Evolutionary conservation across 2,329 filamentous ascomycete species (phyloP).

Genomic region (Teratosphaeria gauchensis): DNA sequence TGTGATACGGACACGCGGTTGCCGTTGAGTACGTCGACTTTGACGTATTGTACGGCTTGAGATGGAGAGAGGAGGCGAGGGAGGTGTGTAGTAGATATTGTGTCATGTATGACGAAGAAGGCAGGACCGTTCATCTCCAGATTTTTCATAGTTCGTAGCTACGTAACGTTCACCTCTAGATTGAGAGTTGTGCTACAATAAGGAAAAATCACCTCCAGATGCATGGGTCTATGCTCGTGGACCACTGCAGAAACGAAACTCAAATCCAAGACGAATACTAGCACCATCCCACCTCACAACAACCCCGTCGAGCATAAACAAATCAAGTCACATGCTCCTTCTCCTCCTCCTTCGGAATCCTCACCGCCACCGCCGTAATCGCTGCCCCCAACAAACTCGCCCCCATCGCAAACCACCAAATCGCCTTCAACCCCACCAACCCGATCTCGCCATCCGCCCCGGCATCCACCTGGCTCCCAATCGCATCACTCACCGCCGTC

Average conservation of each 20-base stretch:
- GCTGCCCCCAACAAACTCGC: constrained; percentile 14
- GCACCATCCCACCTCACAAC: no score
- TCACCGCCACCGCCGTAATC: constrained; percentile 16
- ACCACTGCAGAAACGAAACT: no score
- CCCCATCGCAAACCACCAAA: constrained; percentile 22
- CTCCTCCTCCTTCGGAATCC: constrained; percentile 23
- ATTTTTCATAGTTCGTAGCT: no score
- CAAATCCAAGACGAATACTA: no score
- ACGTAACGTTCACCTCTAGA: no score
- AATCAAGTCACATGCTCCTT: constrained; percentile 19
- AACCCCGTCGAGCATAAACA: no score
- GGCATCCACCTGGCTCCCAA: constrained; percentile 17
- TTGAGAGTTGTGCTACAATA: no score
- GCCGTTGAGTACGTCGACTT: neutral
- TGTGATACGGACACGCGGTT: neutral
- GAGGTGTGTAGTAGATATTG: no score
- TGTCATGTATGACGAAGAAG: no score
- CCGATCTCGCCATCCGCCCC: constrained; percentile 16
- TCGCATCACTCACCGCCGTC: constrained; percentile 19
- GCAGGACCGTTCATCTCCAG: no score
- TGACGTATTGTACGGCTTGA: neutral
- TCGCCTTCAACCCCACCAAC: constrained; percentile 17
- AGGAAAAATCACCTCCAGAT: no score
- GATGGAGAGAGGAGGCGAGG: neutral
- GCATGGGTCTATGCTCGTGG: no score